Base-by-base conservation (phyloP, 139 green algal genomes). In the Trebouxia sp. region DNA sequence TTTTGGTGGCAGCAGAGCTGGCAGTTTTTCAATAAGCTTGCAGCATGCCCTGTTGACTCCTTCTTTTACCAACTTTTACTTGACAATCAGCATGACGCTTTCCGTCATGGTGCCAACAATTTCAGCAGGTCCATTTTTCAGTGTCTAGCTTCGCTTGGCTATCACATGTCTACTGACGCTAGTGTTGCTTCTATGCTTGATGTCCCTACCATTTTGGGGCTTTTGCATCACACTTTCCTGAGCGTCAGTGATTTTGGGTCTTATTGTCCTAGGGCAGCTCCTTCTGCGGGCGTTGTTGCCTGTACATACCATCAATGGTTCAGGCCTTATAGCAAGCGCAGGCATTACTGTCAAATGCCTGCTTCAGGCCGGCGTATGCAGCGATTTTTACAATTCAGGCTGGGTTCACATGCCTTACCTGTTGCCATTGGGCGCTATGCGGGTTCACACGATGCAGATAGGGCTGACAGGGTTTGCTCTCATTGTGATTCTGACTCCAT, bases 11-110 rank as follows among this genome's bases (percentile, higher is more conserved):
- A n/a, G 6, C 51, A n/a, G 11, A 65, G 14, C 51, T 65, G 26
- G 51, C 51, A 65, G 51, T 65, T 65, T 28, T 65, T 32, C 51
- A 26, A 65, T 65, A n/a, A 65, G 51, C 51, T 65, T 65, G 51
- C 51, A 32, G 8, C 51, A 32, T 32, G 51, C 15, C 51, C 51
- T 65, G 6, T 6, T 26, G 51, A 65, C 15, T 65, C 51, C 15
- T 28, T 65, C 26, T 65, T 30, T 28, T 17, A 65, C n/a, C 20
- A 65, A 32, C 51, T 65, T n/a, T n/a, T 65, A 17, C 15, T 65
- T 17, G 51, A 65, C 20, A 65, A 65, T 17, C 51, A 65, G 51
- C 51, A 17, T 65, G 51, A 65, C 51, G 51, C 51, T 65, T 65
- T 65, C n/a, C n/a, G n/a, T n/a, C n/a, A n/a, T n/a, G n/a, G n/a